Evolutionary conservation across 768 basidiomycete genomes (phyloP).

Genomic region (Naganishia vaughanmartiniae): DNA sequence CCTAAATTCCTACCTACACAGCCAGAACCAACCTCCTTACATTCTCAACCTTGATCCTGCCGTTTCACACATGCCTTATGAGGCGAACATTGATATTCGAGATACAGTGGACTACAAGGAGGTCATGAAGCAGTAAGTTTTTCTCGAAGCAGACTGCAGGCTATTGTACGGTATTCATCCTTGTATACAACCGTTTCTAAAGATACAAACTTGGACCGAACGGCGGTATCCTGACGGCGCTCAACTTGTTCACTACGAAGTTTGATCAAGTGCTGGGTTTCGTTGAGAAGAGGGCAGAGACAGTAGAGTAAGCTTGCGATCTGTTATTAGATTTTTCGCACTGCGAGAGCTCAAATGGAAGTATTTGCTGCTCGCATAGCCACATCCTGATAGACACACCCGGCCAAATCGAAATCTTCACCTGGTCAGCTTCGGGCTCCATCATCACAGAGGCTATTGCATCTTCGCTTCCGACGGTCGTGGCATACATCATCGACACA

Average conservation of each 20-base stretch:
- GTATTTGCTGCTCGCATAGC: constrained; percentile 54
- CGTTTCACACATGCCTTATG: constrained; percentile 83
- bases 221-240: constrained; percentile 91
- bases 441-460: constrained; percentile 98
- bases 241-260: constrained; percentile 97
- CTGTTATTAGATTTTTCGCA: constrained; percentile 12
- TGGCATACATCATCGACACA: constrained; percentile 97
- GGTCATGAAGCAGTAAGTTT: constrained; percentile 97
- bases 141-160: too few species aligned
- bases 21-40: constrained; percentile 69
- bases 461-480: constrained; percentile 83
- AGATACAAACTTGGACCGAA: constrained; percentile 99
- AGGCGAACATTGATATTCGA: constrained; percentile 94
- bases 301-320: constrained; percentile 69
- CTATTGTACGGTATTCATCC: not conserved
- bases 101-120: constrained; percentile 97
- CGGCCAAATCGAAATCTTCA: constrained; percentile 99
- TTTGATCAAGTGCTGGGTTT: constrained; percentile 92
- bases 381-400: constrained; percentile 95
- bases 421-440: constrained; percentile 97
- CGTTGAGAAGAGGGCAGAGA: constrained; percentile 84
- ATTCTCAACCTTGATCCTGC: constrained; percentile 98
- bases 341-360: not conserved
- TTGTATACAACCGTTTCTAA: not conserved
- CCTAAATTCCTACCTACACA: constrained; percentile 86